These are phyloP conservation scores for Russula sp. DNA, from an alignment of 768 basidiomycete species.

Conservation along the genomic window DNA sequence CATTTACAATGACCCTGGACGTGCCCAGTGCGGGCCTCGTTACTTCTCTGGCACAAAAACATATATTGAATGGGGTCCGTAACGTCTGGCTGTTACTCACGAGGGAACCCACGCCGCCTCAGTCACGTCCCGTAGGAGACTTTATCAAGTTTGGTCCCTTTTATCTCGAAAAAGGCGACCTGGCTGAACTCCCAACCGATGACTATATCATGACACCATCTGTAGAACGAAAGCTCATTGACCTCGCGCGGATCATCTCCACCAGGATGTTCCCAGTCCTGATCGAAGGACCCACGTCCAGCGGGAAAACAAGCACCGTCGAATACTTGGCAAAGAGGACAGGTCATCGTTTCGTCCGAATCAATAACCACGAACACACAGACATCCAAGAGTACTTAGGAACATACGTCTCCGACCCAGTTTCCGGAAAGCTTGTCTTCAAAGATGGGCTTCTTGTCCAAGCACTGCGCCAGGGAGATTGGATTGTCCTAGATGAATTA, in stretches of 20 bases:
- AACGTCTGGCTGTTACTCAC: conserved; percentile 72
- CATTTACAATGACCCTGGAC: conserved; percentile 94
- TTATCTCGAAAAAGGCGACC: conserved; percentile 75
- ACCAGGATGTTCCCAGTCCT: conserved; percentile 89
- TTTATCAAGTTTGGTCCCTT: conserved; percentile 88
- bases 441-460: conserved; percentile 91
- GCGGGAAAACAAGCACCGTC: conserved; percentile 94
- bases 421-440: conserved; percentile 91
- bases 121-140: conserved; percentile 40
- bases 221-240: conserved; percentile 88
- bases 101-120: conserved; percentile 58
- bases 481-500: conserved; percentile 97
- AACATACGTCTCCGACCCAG: conserved; percentile 88
- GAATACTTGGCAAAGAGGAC: conserved; percentile 92
- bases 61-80: conserved; percentile 72
- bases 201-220: conserved; percentile 95
- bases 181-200: conserved; percentile 56
- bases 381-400: conserved; percentile 99
- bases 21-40: conserved; percentile 61
- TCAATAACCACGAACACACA: conserved; percentile 99
- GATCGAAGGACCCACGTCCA: conserved; percentile 96
- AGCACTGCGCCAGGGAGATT: conserved; percentile 86
- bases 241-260: conserved; percentile 86
- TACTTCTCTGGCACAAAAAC: conserved; percentile 60
- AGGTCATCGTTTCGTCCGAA: conserved; percentile 92